Evolutionary conservation across 441 rosid genomes (phyloP), one percentile per base, ranked within the genome.

Genomic region (Euphorbia schlechtendalii): DNA sequence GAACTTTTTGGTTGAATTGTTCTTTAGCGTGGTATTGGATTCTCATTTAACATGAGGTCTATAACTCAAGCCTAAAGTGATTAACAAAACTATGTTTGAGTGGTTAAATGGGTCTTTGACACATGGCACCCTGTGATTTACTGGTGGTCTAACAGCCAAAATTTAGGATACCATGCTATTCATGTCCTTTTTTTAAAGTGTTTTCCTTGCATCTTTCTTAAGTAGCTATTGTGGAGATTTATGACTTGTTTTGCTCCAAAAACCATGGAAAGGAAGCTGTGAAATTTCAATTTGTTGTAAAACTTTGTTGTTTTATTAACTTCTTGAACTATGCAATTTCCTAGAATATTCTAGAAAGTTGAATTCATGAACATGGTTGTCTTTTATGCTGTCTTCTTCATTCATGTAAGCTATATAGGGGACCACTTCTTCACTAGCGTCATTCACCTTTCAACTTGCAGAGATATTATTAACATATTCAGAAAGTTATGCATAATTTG

Each of bases 381-480:
- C 67, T 22, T 45, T 60, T 52, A 59, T 38, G 56, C 56, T 21
- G 4, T 48, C 38, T 58, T 32, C 62, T 61, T 1, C 34, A 22
- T 61, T 61, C 56, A 43, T 54, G 32, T 56, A 32, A 69, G 56
- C 61, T 28, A 61, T 53, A 5, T 38, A 36, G 72, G 84, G 84
- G 82, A 73, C 79, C 83, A 71, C 83, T 70, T 46, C 27, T 66
- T 65, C 73, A 56, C 71, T 54, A 69, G 60, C 67, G 63, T 71
- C 57, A 65, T 63, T 68, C 60, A 61, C 71, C 67, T 73, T 70
- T 69, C 64, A 65, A 60, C 14, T 61, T 51, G 21, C 53, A 22
- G 27, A 45, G 24, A 68, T 61, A 56, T 45, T 43, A 56, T 25
- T 36, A 22, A 51, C 40, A 55, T 68, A 41, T 52, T 22, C 34